Evolutionary conservation across 1,284 basidiomycete genomes (phyloP).

Genomic region (Abortiporus biennis): DNA sequence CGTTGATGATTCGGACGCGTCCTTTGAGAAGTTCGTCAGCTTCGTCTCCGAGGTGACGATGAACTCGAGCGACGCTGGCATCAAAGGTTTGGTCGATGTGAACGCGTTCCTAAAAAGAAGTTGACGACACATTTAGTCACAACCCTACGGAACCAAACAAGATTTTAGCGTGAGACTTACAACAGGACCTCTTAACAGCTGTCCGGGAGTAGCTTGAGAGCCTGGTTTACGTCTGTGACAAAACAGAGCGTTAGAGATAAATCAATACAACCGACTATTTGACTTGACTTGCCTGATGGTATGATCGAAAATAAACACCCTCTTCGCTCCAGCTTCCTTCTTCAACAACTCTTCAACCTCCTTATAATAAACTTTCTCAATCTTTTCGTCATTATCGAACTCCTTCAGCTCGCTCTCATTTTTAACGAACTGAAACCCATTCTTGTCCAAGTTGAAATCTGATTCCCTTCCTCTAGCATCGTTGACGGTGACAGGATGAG

Average conservation of each 20-base stretch:
- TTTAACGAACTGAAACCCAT: constrained; percentile 32
- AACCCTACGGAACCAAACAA: too few species aligned
- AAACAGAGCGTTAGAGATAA: too few species aligned
- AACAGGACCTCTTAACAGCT: too few species aligned
- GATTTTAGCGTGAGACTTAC: too few species aligned
- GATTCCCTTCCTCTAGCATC: constrained; percentile 18
- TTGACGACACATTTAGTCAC: too few species aligned
- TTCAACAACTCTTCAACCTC: constrained; percentile 36
- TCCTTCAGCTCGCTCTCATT: constrained; percentile 17
- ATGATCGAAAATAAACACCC: constrained; percentile 37
- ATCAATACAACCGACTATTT: too few species aligned
- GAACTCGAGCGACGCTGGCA: constrained; percentile 44
- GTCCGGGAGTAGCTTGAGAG: too few species aligned
- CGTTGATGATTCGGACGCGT: constrained; percentile 49
- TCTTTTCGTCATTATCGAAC: constrained; percentile 33
- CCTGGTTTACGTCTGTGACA: too few species aligned
- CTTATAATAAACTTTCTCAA: constrained; percentile 30
- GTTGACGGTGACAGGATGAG: background rate
- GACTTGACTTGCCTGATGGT: too few species aligned
- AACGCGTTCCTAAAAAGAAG: too few species aligned
- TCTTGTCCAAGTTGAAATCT: constrained; percentile 27
- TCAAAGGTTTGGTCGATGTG: constrained; percentile 56
- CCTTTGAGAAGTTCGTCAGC: constrained; percentile 37
- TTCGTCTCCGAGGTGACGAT: constrained; percentile 40
- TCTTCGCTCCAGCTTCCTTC: constrained; percentile 30